Conservation (phyloP, 192 early-diverging fungal genomes). For the Lunasporangiospora selenospora region DNA sequence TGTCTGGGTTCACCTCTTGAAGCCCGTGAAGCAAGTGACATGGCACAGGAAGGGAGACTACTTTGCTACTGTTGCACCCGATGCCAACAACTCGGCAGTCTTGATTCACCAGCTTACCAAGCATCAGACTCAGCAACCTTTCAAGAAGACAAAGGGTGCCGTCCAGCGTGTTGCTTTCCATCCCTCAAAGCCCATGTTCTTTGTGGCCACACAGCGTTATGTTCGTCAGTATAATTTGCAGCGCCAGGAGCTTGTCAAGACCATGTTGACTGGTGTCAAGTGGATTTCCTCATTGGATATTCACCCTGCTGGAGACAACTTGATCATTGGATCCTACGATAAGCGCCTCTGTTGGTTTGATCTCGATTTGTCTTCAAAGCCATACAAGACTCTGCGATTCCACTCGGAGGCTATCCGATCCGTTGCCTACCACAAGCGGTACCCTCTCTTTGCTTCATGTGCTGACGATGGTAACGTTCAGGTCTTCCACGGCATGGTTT, state of each 20-base stretch:
- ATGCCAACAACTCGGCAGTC: constrained; percentile 78
- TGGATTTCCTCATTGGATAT: constrained; percentile 97
- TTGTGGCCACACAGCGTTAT: constrained; percentile 93
- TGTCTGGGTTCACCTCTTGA: constrained; percentile 40
- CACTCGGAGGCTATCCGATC: constrained; percentile 90
- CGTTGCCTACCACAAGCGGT: constrained; percentile 84
- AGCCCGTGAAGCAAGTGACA: constrained; percentile 77
- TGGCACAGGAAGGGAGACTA: constrained; percentile 99
- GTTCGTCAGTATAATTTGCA: constrained; percentile 94
- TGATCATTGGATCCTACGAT: constrained; percentile 96
- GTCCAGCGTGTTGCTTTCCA: constrained; percentile 94
- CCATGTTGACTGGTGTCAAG: constrained; percentile 83
- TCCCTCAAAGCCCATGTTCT: constrained; percentile 89
- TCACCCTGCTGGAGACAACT: constrained; percentile 95
- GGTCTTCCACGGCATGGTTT: constrained; percentile 99
- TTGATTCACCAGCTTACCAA: constrained; percentile 93
- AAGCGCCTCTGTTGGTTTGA: constrained; percentile 98
- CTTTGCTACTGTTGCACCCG: constrained; percentile 84
- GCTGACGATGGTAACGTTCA: constrained; percentile 94
- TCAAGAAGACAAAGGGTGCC: constrained; percentile 87
- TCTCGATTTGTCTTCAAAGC: constrained; percentile 90
- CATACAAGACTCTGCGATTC: constrained; percentile 92
- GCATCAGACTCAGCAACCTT: constrained; percentile 89
- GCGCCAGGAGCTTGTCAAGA: constrained; percentile 85
- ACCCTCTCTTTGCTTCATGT: constrained; percentile 93